phyloP scores from a whole-genome alignment of 2,329 filamentous ascomycete species.

The Botrytis hyacinthi region DNA sequence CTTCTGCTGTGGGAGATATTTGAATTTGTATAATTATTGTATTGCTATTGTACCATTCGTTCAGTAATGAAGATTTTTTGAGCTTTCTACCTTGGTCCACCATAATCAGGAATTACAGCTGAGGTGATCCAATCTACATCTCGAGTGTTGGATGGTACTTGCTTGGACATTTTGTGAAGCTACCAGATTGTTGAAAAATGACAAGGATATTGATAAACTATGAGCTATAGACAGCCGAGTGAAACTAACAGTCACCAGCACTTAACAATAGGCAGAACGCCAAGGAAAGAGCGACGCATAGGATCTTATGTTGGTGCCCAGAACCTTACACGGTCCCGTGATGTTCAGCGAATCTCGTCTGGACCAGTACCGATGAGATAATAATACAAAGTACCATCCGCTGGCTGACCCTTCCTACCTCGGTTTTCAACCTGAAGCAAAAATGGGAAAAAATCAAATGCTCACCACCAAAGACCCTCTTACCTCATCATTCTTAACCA shows the following conservation, averaged over 20 bases:
- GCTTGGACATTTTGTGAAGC: background rate
- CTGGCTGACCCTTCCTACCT: background rate
- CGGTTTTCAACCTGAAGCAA: fast-evolving
- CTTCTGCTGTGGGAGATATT: background rate
- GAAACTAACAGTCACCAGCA: background rate
- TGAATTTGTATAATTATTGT: background rate
- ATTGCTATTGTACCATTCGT: background rate
- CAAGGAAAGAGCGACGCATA: background rate
- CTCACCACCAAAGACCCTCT: background rate
- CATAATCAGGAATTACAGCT: no score
- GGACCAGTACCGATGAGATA: background rate
- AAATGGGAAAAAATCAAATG: background rate
- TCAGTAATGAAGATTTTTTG: background rate
- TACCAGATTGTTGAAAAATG: background rate
- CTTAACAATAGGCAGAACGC: background rate
- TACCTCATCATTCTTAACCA: background rate
- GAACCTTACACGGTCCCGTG: background rate
- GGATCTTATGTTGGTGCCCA: background rate
- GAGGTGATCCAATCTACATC: no score
- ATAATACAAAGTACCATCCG: background rate
- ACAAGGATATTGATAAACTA: no score
- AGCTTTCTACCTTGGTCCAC: background rate
- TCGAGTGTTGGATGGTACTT: background rate
- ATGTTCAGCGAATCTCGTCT: background rate
- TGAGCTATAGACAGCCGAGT: background rate